A percentile compares a stretch with the other conserved stretches of the same genome.
These are phyloP conservation scores for Solanum dulcamara DNA, from an alignment of 257 asterid species.

Conservation along the genomic window DNA sequence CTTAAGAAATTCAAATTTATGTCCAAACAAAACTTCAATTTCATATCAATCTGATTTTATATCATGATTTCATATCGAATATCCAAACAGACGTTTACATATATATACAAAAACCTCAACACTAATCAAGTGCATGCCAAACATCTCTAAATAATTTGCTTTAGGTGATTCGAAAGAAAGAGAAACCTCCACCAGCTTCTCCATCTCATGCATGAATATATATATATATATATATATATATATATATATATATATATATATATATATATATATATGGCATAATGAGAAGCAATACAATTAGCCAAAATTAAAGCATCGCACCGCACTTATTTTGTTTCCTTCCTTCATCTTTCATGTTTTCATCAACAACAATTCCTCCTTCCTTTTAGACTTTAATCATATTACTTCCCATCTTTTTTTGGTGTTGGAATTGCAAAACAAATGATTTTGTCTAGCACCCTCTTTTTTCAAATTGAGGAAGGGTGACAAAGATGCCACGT, in stretches of 20 bases:
- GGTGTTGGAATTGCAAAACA: not conserved
- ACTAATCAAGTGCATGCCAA: not conserved
- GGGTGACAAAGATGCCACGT: not conserved
- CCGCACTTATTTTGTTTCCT: not conserved
- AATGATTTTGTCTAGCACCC: not conserved
- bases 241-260: no score
- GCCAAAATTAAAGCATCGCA: not conserved
- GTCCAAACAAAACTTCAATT: no score
- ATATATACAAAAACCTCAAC: not conserved
- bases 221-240: no score
- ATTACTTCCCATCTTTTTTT: not conserved
- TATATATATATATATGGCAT: not conserved
- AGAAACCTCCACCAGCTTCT: not conserved
- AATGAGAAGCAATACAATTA: not conserved
- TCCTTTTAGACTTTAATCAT: not conserved
- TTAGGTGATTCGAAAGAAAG: not conserved
- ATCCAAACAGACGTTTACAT: no score
- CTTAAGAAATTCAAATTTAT: no score
- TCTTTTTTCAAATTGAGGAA: not conserved
- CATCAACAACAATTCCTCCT: not conserved
- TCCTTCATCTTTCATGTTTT: not conserved
- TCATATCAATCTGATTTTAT: not conserved
- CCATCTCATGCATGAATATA: not conserved
- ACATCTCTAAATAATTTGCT: not conserved
- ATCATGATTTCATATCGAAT: not conserved